phyloP scores from a whole-genome alignment of 441 rosid species.

The Euphorbia neoarborescens region DNA sequence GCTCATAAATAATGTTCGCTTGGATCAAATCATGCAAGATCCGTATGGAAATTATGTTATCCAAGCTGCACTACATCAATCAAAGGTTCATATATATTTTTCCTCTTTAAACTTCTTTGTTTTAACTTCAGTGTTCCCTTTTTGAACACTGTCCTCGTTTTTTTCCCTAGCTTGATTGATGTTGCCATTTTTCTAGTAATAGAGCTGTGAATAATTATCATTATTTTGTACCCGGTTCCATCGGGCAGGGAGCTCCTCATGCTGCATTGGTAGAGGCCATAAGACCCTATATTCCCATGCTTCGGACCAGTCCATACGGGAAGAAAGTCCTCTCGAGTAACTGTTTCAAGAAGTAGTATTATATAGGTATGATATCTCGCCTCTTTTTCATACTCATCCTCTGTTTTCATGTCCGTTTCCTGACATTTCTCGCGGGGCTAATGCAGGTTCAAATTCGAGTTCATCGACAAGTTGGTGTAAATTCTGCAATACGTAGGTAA shows the following conservation, averaged over 20 bases:
- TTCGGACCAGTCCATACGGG: slow-evolving; percentile 70
- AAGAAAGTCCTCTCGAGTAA: slow-evolving; percentile 67
- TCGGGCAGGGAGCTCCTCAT: slow-evolving; percentile 50
- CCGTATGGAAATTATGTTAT: slow-evolving; percentile 77
- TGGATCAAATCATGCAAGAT: slow-evolving; percentile 76
- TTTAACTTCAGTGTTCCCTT: neutral
- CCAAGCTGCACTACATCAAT: slow-evolving; percentile 66
- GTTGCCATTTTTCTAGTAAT: neutral
- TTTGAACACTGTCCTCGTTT: no score
- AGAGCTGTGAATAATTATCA: neutral
- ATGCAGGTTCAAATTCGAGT: slow-evolving; percentile 23
- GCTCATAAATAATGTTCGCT: slow-evolving; percentile 44
- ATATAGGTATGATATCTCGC: slow-evolving; percentile 17
- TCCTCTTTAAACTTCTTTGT: neutral
- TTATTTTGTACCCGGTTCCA: neutral
- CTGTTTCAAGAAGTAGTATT: slow-evolving; percentile 48
- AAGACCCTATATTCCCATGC: slow-evolving; percentile 46
- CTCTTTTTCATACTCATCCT: slow-evolving; percentile 1
- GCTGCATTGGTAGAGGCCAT: slow-evolving; percentile 58
- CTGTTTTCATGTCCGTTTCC: slow-evolving; percentile 4
- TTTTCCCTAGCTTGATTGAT: no score
- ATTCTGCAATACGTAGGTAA: slow-evolving; percentile 31
- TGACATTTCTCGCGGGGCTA: slow-evolving; percentile 8
- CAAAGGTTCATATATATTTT: slow-evolving; percentile 41
- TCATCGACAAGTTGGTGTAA: slow-evolving; percentile 23